Conservation (phyloP, 1,284 basidiomycete genomes). For the Cutaneotrichosporon sp. region DNA sequence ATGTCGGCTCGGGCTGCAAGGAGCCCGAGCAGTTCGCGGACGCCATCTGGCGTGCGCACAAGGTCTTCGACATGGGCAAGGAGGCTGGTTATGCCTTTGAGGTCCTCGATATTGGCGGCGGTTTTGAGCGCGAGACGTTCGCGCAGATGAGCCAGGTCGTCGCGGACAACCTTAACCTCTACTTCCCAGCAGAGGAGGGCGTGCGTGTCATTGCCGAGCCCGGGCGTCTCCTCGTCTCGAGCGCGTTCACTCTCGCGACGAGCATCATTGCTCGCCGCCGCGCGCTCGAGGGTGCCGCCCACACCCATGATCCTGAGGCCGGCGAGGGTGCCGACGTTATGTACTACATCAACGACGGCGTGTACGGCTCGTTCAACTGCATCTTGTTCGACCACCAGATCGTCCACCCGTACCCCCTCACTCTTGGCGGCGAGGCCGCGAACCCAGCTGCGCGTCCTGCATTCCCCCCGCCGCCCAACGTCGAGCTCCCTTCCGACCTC, state of each 20-base stretch:
- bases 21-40: slow-evolving; percentile 87
- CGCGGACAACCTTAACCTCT: slow-evolving; percentile 67
- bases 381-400: slow-evolving; percentile 91
- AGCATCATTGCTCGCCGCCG: slow-evolving; percentile 89
- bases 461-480: slow-evolving; percentile 53
- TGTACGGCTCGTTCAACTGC: slow-evolving; percentile 98
- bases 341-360: slow-evolving; percentile 95
- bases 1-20: slow-evolving; percentile 96
- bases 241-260: slow-evolving; percentile 88
- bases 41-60: slow-evolving; percentile 77
- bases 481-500: slow-evolving; percentile 48
- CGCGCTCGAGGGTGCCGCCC: slow-evolving; percentile 30
- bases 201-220: slow-evolving; percentile 94
- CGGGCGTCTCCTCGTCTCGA: slow-evolving; percentile 89
- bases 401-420: slow-evolving; percentile 79
- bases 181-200: slow-evolving; percentile 75
- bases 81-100: slow-evolving; percentile 78
- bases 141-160: slow-evolving; percentile 75
- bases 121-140: slow-evolving; percentile 89
- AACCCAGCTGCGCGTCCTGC: slow-evolving; percentile 40
- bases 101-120: slow-evolving; percentile 90
- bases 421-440: slow-evolving; percentile 46
- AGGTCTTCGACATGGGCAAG: slow-evolving; percentile 83
- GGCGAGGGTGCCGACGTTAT: slow-evolving; percentile 52
- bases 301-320: slow-evolving; percentile 19